Conservation (phyloP, 106 monocot species). For the Gastrodia elata region DNA sequence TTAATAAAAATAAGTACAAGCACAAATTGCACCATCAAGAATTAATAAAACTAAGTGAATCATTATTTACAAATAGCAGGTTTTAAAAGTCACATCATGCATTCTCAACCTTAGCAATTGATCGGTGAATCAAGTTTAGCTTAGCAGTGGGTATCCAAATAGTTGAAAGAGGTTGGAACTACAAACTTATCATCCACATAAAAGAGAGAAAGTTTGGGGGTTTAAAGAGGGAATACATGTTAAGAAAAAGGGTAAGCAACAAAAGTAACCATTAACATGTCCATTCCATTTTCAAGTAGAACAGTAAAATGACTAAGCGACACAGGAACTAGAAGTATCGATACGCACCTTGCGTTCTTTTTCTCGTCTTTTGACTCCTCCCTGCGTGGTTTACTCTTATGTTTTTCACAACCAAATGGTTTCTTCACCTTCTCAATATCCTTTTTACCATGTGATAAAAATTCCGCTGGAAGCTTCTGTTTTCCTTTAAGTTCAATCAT, state of each 20-base stretch:
- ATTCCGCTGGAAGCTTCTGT: slow-evolving; percentile 73
- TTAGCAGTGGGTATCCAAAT: no score
- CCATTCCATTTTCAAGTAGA: not conserved
- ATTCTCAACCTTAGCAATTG: not conserved
- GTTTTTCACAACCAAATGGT: slow-evolving; percentile 14
- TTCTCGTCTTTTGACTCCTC: slow-evolving; percentile 90
- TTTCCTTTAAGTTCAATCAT: slow-evolving; percentile 74
- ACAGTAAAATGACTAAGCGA: not conserved
- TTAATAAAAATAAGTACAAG: not conserved
- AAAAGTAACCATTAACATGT: not conserved
- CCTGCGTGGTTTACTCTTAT: slow-evolving; percentile 25
- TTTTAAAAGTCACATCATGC: not conserved
- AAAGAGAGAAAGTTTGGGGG: no score
- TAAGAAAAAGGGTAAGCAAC: no score
- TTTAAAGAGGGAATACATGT: no score
- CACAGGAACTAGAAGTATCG: not conserved
- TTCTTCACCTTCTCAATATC: slow-evolving; percentile 39
- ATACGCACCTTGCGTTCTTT: slow-evolving; percentile 82
- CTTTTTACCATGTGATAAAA: slow-evolving; percentile 48
- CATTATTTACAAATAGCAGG: not conserved
- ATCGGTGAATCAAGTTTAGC: no score
- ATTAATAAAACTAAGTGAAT: not conserved
- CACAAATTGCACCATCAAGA: not conserved
- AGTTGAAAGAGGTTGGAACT: no score
- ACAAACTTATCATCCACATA: no score